Percentiles rank a stretch among this genome's conserved stretches.
These are phyloP conservation scores for Neonectria sp. DNA, from an alignment of 2,329 filamentous ascomycete species.

Conservation along the genomic window DNA sequence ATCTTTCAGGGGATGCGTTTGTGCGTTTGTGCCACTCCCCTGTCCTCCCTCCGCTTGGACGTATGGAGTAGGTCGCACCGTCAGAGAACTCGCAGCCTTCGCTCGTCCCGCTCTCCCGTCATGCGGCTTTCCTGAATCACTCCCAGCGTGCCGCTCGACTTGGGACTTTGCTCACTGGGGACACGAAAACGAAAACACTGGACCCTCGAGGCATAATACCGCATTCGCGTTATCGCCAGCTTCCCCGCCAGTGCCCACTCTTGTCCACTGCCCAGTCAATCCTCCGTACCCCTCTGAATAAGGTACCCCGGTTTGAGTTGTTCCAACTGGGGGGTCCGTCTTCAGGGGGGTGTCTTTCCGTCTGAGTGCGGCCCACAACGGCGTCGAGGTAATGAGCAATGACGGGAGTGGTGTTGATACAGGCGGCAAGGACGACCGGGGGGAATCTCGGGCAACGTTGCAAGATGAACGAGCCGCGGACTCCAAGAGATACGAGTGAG, in stretches of 20 bases:
- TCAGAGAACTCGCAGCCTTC: conserved; percentile 18
- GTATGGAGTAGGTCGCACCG: conserved; percentile 24
- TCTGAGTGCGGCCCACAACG: conserved; percentile 33
- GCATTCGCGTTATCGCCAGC: conserved; percentile 47
- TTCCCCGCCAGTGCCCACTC: conserved; percentile 44
- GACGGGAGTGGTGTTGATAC: conserved; percentile 44
- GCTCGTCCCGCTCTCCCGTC: too few species aligned
- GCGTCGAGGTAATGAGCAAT: conserved; percentile 29
- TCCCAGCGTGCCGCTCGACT: conserved; percentile 19
- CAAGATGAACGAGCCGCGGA: conserved; percentile 21
- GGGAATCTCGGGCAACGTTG: conserved; percentile 19
- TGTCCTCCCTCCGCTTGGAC: not conserved
- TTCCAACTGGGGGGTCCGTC: conserved; percentile 18
- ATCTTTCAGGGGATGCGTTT: conserved; percentile 24
- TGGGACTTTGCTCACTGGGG: conserved; percentile 34
- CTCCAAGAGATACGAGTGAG: conserved; percentile 13
- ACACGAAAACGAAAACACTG: conserved; percentile 47
- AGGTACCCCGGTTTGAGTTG: conserved; percentile 31
- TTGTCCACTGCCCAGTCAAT: conserved; percentile 28
- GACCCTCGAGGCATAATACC: conserved; percentile 50
- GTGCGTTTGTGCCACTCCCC: conserved; percentile 21
- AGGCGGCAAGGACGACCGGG: conserved; percentile 32
- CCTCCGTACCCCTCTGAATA: conserved; percentile 30
- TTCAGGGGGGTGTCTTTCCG: conserved; percentile 21
- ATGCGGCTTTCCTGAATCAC: conserved; percentile 6